phyloP scores from a whole-genome alignment of 1,284 basidiomycete genomes.

The Boletus sp. region DNA sequence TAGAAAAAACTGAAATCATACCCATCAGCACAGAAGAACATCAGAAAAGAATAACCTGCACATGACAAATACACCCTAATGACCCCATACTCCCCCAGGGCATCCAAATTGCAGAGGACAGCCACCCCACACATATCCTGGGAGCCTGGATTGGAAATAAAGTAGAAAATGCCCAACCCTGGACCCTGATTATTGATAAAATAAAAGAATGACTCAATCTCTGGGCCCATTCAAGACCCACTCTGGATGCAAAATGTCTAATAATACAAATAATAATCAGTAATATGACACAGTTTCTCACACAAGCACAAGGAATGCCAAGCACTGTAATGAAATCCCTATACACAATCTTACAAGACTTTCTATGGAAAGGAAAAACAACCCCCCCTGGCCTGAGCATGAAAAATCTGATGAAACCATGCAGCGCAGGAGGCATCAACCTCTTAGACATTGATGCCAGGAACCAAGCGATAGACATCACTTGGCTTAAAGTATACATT shows the following conservation, averaged over 20 bases:
- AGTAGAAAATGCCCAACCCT: neutral
- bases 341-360: neutral
- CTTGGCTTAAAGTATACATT: no score
- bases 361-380: neutral
- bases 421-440: no score
- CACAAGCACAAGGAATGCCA: neutral
- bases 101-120: constrained; percentile 12
- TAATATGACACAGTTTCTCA: neutral
- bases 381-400: neutral
- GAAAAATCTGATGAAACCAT: neutral
- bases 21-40: neutral
- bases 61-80: neutral
- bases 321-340: neutral
- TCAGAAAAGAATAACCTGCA: rapidly evolving
- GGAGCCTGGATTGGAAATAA: constrained; percentile 25
- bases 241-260: neutral
- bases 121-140: neutral
- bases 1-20: no score
- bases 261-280: neutral
- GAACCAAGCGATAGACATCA: no score
- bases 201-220: neutral
- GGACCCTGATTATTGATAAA: constrained; percentile 9
- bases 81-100: neutral
- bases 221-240: no score
- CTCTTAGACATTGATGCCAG: no score